A percentile compares a stretch with the other conserved stretches of the same genome.
These are phyloP conservation scores for Drechslerella stenobrocha DNA, from an alignment of 2,329 filamentous ascomycete species.

Conservation along the genomic window DNA sequence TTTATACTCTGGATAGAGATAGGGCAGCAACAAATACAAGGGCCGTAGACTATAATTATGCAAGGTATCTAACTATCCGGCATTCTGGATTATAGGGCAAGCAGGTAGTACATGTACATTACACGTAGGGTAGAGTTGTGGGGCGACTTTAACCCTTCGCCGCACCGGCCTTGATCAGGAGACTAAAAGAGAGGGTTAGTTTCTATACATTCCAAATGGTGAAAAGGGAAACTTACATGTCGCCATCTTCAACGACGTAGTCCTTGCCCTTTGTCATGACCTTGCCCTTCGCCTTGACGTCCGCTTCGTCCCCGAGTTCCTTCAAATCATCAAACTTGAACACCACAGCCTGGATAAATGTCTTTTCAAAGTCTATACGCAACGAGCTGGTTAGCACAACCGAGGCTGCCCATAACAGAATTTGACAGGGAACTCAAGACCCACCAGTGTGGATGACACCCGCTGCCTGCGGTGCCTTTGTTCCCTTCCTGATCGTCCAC, in stretches of 20 bases:
- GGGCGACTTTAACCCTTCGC: conserved; percentile 65
- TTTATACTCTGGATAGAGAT: no score
- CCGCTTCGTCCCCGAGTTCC: conserved; percentile 84
- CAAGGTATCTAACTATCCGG: no score
- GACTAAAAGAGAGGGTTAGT: conserved; percentile 56
- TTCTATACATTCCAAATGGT: neutral
- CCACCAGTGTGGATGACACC: conserved; percentile 85
- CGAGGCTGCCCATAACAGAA: neutral
- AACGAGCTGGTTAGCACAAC: conserved; percentile 1
- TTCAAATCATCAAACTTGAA: conserved; percentile 83
- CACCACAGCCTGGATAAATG: conserved; percentile 93
- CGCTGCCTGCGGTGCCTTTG: conserved; percentile 94
- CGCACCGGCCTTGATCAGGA: conserved; percentile 88
- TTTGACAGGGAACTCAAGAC: neutral
- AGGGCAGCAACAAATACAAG: no score
- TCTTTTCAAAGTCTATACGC: conserved; percentile 86
- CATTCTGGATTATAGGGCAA: neutral
- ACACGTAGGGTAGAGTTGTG: neutral
- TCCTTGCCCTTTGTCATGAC: conserved; percentile 99
- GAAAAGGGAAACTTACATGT: conserved; percentile 57
- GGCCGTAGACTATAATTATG: neutral
- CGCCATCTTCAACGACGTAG: conserved; percentile 84
- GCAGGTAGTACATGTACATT: neutral
- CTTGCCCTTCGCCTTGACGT: conserved; percentile 92
- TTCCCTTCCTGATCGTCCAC: conserved; percentile 95